Base-by-base conservation (phyloP, 495 filamentous ascomycete species). In the Penicillium coffeae region DNA sequence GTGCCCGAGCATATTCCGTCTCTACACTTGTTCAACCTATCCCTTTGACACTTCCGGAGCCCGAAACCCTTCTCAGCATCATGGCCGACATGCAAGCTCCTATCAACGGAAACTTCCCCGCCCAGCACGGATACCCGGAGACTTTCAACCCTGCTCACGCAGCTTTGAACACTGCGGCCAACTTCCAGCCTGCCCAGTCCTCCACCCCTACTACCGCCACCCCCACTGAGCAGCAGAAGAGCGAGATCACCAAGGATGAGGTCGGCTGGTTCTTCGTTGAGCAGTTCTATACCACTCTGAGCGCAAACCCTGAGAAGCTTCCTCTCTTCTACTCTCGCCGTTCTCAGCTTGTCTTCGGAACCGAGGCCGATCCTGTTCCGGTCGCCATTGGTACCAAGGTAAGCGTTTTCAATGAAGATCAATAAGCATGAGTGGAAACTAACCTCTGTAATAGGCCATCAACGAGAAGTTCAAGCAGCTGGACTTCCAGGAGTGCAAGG, bases 241-340 rank as follows among this genome's bases (percentile, higher is more conserved):
- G 64, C 51, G 67, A 66, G 44, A 75, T 70, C 53, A 65, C 74
- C 37, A 94, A 93, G 67, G 88, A 91, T 68, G 89, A 97, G 71
- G 88, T 98, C 43, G 93, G 90, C 58, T 98, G 93, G 93, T 96
- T 90, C 69, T 98, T 98, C 55, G 93, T 97, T 27, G 94, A 98
- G 78, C 90, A 95, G 64, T 97, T 95, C 76, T 98, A 98, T 69
- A 97, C 89, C 52, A 98, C 89, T 53, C 77, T 98, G 59, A 95
- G 89, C 82, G 88, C 89, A 65, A 86, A 76, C 50, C 93, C 94
- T 13, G 91, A 95, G 58, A 95, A 92, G 70, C 82, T 98, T 51
- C 89, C 90, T 62, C 74, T 92, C 19, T 94, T 89, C 76, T 92
- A 94, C 69, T 80, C 83, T 54, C 89, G 88, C 62, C 81, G 73